These are phyloP conservation scores for Alternaria triticina DNA, from an alignment of 2,329 filamentous ascomycete species.

Conservation along the genomic window DNA sequence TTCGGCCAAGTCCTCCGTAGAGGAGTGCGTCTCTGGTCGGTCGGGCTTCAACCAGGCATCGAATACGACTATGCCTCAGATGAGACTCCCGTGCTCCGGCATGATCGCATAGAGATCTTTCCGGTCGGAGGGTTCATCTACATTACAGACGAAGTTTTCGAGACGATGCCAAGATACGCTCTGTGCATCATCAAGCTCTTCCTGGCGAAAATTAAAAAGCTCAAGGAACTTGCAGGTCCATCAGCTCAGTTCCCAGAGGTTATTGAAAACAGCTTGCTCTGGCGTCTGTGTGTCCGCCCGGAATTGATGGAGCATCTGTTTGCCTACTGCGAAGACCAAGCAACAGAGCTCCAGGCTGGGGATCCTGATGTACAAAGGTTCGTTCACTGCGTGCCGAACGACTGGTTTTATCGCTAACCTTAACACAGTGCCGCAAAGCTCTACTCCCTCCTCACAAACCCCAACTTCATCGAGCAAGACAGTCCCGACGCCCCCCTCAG, in stretches of 20 bases:
- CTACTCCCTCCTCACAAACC: slow-evolving; percentile 30
- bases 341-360: slow-evolving; percentile 20
- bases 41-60: slow-evolving; percentile 35
- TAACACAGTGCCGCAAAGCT: slow-evolving; percentile 26
- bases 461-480: slow-evolving; percentile 38
- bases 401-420: background rate
- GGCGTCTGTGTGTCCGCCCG: slow-evolving; percentile 43
- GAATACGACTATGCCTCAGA: slow-evolving; percentile 22
- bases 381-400: background rate
- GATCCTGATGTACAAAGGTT: slow-evolving; percentile 26
- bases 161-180: slow-evolving; percentile 46
- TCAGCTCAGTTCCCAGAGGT: slow-evolving; percentile 22
- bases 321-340: slow-evolving; percentile 25
- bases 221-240: slow-evolving; percentile 20
- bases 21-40: slow-evolving; percentile 41
- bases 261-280: slow-evolving; percentile 32
- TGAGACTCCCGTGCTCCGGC: slow-evolving; percentile 18
- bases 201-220: slow-evolving; percentile 33
- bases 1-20: slow-evolving; percentile 42
- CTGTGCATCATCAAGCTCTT: slow-evolving; percentile 47
- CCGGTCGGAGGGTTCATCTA: slow-evolving; percentile 49
- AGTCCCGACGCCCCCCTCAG: slow-evolving; percentile 8
- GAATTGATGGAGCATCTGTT: slow-evolving; percentile 38
- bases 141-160: slow-evolving; percentile 54
- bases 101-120: slow-evolving; percentile 44